Conservation (phyloP, 2,329 filamentous ascomycete genomes). For the Claviceps monticola region DNA sequence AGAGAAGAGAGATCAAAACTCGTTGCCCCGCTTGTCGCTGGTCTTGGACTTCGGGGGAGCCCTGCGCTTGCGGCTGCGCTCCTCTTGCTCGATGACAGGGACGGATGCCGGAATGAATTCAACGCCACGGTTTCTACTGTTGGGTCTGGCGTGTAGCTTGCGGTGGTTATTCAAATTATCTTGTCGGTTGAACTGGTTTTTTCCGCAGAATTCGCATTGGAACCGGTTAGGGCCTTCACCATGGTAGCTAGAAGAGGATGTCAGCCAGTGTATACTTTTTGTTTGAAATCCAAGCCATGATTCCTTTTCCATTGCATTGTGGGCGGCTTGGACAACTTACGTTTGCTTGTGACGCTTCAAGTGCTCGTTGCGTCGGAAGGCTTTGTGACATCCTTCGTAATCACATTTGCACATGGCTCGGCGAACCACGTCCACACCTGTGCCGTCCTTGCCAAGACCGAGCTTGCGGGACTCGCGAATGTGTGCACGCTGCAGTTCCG, state of each 20-base stretch:
- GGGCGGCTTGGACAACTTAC: conserved; percentile 19
- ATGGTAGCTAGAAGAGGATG: conserved; percentile 16
- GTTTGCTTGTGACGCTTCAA: conserved; percentile 40
- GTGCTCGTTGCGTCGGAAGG: conserved; percentile 40
- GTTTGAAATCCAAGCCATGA: background rate
- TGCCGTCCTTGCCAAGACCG: conserved; percentile 15
- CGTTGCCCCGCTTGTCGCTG: conserved; percentile 16
- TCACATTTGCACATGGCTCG: conserved; percentile 31
- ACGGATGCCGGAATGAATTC: conserved; percentile 27
- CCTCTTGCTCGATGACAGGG: conserved; percentile 25
- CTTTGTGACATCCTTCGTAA: conserved; percentile 31
- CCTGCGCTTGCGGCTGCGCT: conserved; percentile 25
- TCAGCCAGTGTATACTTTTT: background rate
- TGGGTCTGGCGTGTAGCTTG: conserved; percentile 26
- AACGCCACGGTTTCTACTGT: conserved; percentile 25
- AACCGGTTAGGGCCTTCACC: conserved; percentile 26
- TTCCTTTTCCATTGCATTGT: too few relatives aligned
- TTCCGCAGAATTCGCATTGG: conserved; percentile 28
- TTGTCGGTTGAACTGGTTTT: conserved; percentile 27
- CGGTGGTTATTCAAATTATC: conserved; percentile 30
- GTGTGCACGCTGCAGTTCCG: conserved; percentile 29
- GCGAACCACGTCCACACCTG: conserved; percentile 22
- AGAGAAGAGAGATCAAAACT: conserved; percentile 13
- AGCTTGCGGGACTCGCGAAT: conserved; percentile 19
- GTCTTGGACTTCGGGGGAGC: conserved; percentile 24